phyloP scores from a whole-genome alignment of 1,284 basidiomycete genomes.

The Phylloporus gajari region DNA sequence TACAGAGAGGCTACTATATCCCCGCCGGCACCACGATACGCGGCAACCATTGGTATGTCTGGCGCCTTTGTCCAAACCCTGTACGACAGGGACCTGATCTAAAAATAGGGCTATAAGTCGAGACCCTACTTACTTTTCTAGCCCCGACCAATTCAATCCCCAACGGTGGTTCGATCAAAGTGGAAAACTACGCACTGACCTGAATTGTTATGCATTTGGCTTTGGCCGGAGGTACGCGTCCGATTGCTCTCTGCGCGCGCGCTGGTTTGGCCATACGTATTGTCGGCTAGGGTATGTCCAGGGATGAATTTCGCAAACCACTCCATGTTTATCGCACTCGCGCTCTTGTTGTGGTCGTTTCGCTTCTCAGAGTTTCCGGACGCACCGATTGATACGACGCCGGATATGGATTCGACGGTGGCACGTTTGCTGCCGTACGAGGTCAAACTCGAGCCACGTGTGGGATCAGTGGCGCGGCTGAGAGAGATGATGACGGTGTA shows the following conservation, averaged over 20 bases:
- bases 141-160: constrained; percentile 68
- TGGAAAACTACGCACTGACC: too few species aligned
- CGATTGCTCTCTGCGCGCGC: too few species aligned
- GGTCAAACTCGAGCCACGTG: constrained; percentile 31
- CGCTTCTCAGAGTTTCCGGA: constrained; percentile 25
- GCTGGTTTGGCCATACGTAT: too few species aligned
- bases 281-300: constrained; percentile 34
- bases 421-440: constrained; percentile 20
- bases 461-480: constrained; percentile 29
- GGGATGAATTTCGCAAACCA: constrained; percentile 37
- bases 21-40: constrained; percentile 67
- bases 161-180: constrained; percentile 62
- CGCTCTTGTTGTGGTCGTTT: constrained; percentile 38
- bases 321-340: constrained; percentile 31
- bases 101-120: constrained; percentile 58
- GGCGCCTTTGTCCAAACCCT: too few species aligned
- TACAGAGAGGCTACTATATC: constrained; percentile 64
- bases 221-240: too few species aligned
- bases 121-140: constrained; percentile 67
- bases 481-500: too few species aligned
- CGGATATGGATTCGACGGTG: constrained; percentile 23
- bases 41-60: constrained; percentile 64
- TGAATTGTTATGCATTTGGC: too few species aligned
- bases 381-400: constrained; percentile 28
- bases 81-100: not conserved